Percentiles rank a stretch among this genome's conserved stretches.
Conservation (phyloP, 2,329 filamentous ascomycete genomes). For the Fusarium buxicola region DNA sequence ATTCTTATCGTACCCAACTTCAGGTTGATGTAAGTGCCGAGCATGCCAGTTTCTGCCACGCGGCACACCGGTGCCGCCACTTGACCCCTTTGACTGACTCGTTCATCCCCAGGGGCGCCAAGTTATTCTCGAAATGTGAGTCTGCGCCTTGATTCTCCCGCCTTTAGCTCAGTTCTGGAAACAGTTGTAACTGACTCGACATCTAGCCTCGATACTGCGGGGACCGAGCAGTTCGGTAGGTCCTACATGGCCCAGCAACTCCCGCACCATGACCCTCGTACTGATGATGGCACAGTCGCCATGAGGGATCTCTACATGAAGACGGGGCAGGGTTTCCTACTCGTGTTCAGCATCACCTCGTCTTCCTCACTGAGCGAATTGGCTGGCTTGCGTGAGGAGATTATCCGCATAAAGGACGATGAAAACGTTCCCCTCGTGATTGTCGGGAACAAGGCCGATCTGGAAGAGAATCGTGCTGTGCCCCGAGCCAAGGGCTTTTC, state of each 20-base stretch:
- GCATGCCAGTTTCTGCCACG: constrained; percentile 2
- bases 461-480: constrained; percentile 86
- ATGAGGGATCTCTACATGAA: constrained; percentile 93
- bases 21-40: constrained; percentile 81
- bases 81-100: constrained; percentile 47
- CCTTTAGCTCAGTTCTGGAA: constrained; percentile 29
- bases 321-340: constrained; percentile 88
- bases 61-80: constrained; percentile 14
- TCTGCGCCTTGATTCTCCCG: constrained; percentile 16
- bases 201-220: constrained; percentile 83
- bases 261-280: constrained; percentile 23
- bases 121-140: constrained; percentile 90
- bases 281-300: constrained; percentile 58
- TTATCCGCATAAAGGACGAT: constrained; percentile 91
- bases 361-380: constrained; percentile 86
- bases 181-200: constrained; percentile 37
- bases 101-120: constrained; percentile 74
- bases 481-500: constrained; percentile 83
- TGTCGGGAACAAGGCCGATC: constrained; percentile 90
- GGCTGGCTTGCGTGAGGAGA: constrained; percentile 84
- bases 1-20: constrained; percentile 79
- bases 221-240: constrained; percentile 93
- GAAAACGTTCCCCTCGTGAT: constrained; percentile 88
- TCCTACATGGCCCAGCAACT: constrained; percentile 35
- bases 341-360: constrained; percentile 93